Conservation (phyloP, 805 yeast genomes). For the Pichia californica region DNA sequence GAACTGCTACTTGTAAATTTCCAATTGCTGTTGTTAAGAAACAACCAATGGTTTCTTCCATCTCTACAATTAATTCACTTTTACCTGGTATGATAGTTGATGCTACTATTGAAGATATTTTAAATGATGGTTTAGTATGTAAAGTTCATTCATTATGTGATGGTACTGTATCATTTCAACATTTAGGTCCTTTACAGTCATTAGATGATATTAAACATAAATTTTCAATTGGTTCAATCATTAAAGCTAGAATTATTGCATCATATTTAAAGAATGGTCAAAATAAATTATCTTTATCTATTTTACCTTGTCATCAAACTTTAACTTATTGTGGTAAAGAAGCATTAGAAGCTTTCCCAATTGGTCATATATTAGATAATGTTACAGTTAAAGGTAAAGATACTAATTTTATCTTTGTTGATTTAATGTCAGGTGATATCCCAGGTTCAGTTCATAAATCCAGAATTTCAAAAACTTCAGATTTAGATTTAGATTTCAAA, state of each 20-base stretch:
- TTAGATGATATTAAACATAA: conserved; percentile 46
- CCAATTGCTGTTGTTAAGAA: conserved; percentile 40
- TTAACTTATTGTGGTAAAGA: conserved; percentile 25
- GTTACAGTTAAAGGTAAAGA: conserved; percentile 59
- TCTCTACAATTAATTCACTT: conserved; percentile 71
- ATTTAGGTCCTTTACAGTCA: conserved; percentile 41
- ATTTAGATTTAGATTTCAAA: conserved; percentile 43
- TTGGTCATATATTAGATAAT: conserved; percentile 62
- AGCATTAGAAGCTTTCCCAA: conserved; percentile 59
- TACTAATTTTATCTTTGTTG: conserved; percentile 47
- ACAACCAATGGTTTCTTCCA: conserved; percentile 44
- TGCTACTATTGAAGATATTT: conserved; percentile 56
- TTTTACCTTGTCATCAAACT: conserved; percentile 46
- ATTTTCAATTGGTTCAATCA: conserved; percentile 58
- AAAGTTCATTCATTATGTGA: conserved; percentile 70
- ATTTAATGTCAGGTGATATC: conserved; percentile 44
- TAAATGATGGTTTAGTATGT: conserved; percentile 58
- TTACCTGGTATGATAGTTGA: conserved; percentile 82
- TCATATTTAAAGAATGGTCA: conserved; percentile 41
- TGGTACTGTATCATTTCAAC: conserved; percentile 65
- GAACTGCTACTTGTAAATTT: conserved; percentile 52
- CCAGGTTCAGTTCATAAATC: conserved; percentile 78
- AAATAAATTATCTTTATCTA: conserved; percentile 59
- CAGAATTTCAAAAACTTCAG: conserved; percentile 46
- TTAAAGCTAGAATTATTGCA: conserved; percentile 68